A percentile compares a stretch with the other conserved stretches of the same genome.
phyloP scores from a whole-genome alignment of 2,329 filamentous ascomycete species.

The Alternaria conjuncta region DNA sequence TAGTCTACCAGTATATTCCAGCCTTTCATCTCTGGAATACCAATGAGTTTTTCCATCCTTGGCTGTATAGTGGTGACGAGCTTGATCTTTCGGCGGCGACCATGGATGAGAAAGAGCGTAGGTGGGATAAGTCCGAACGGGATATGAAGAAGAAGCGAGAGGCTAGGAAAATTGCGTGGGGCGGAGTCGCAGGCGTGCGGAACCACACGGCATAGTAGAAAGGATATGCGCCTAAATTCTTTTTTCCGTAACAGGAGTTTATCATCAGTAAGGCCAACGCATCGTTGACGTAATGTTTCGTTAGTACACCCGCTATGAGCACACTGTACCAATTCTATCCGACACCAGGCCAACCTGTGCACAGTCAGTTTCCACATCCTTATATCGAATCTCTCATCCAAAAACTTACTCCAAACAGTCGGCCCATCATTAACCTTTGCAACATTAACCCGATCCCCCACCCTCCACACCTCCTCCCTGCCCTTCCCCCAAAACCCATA shows the following conservation, averaged over 20 bases:
- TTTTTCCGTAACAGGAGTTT: neutral
- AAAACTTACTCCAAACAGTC: constrained; percentile 52
- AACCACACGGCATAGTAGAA: neutral
- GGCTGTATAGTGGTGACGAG: neutral
- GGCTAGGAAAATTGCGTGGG: neutral
- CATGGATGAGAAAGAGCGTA: neutral
- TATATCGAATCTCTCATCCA: too few species aligned
- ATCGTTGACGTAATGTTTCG: neutral
- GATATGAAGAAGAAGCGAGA: neutral
- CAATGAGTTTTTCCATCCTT: neutral
- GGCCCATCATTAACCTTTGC: constrained; percentile 48
- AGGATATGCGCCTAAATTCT: neutral
- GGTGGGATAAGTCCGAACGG: neutral
- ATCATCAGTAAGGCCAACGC: neutral
- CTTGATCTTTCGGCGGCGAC: neutral
- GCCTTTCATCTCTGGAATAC: neutral
- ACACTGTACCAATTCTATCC: neutral
- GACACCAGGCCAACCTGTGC: constrained; percentile 6
- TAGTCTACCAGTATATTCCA: neutral
- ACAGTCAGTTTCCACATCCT: neutral
- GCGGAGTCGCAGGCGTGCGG: neutral
- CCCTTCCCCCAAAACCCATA: constrained; percentile 52
- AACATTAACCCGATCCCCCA: constrained; percentile 55
- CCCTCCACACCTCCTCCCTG: constrained; percentile 25
- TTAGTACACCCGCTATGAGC: neutral